These are phyloP conservation scores for Sclerotinia borealis DNA, from an alignment of 2,329 filamentous ascomycete species.

Conservation along the genomic window DNA sequence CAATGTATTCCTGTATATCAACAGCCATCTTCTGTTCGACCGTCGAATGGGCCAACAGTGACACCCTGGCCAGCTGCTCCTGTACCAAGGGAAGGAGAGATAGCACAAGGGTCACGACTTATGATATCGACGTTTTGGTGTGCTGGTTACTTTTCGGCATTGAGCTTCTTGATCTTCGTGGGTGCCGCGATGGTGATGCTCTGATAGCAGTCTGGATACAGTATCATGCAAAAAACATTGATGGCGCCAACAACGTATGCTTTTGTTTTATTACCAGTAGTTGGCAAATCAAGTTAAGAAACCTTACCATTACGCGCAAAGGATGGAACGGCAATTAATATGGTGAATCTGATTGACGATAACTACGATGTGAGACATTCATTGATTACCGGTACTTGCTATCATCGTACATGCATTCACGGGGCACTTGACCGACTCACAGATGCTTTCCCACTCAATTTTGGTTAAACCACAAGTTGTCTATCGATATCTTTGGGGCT, in stretches of 20 bases:
- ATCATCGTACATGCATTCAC: no score
- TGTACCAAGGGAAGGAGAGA: conserved; percentile 25
- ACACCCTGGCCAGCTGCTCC: conserved; percentile 15
- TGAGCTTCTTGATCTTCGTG: conserved; percentile 18
- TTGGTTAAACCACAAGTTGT: neutral
- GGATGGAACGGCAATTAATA: neutral
- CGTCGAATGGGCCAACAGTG: conserved; percentile 20
- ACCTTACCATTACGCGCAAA: neutral
- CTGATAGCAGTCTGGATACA: conserved; percentile 11
- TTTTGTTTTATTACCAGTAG: neutral
- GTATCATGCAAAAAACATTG: neutral
- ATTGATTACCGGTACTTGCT: neutral
- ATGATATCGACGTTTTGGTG: conserved; percentile 13
- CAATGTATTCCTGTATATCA: conserved; percentile 19
- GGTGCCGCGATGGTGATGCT: conserved; percentile 24
- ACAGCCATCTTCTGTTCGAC: neutral
- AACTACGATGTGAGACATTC: neutral
- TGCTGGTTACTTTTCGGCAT: conserved; percentile 16
- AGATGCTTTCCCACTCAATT: neutral
- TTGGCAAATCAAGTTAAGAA: neutral
- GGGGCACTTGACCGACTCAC: neutral
- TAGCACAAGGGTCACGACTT: conserved; percentile 17
- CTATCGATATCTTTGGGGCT: neutral
- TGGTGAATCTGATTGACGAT: neutral
- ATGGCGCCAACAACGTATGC: neutral